Base-by-base conservation (phyloP, 2,329 filamentous ascomycete genomes). In the Teratosphaeria gauchensis region DNA sequence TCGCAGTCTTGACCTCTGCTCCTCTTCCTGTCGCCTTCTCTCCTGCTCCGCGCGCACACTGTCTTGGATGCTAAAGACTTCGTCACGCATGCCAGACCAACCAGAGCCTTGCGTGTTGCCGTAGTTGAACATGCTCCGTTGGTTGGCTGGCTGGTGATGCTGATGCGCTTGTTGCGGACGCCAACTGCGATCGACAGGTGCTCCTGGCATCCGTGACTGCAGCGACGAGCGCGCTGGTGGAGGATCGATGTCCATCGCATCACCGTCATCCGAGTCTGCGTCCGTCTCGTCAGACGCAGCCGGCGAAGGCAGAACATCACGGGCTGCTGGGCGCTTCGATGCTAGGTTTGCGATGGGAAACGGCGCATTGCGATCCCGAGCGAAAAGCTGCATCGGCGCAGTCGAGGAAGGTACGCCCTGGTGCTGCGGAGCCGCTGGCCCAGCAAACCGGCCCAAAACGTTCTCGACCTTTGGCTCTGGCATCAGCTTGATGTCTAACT, bases 221-320 rank as follows among this genome's bases (percentile, higher is more conserved):
- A 56, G 55, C 51, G 59, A 19, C 62, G 62, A 19, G 61, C 55
- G 24, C 56, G 59, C 24, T 56, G 55, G 6, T 54, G 46, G 0
- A 86, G 85, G 2, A 21, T 84, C 82, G 84, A 87, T 90, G 67
- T 91, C 88, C 88, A 92, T 91, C 58, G 81, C 80, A 46, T 87
- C 82, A 21, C 35, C 56, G 4, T 21, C 30, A 1, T 75, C 76
- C 58, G 66, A 61, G 28, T 70, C 66, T 1, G 66, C 66, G 31
- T 63, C 58, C 31, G 67, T 64, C 59, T 56, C 63, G 60, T 62
- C 63, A 56, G 60, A 67, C 59, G 28, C 56, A 51, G 61, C 62
- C 38, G 64, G 59, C 12, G 65, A 63, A 35, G 61, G 65, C 58
- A 54, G 63, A 57, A n/a, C 57, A 54, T 31, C 60, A 52, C 9